A percentile compares a stretch with the other conserved stretches of the same genome.
These are phyloP conservation scores for Irpex sp. DNA, from an alignment of 1,284 basidiomycete species.

Conservation along the genomic window DNA sequence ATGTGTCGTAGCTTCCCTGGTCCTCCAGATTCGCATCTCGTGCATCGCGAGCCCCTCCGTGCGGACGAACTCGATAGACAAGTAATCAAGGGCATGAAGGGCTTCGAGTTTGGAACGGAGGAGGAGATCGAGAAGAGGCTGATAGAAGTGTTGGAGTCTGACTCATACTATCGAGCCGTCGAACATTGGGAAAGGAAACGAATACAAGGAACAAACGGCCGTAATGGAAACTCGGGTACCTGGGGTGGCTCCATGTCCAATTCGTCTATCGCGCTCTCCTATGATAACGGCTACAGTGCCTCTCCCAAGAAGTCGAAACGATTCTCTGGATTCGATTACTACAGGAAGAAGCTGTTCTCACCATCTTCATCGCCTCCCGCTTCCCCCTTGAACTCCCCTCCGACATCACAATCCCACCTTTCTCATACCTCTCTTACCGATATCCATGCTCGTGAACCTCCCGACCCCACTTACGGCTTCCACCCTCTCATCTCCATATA, in stretches of 20 bases:
- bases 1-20: slow-evolving; percentile 91
- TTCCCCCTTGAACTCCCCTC: slow-evolving; percentile 58
- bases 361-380: slow-evolving; percentile 67
- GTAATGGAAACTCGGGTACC: slow-evolving; percentile 40
- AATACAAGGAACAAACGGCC: slow-evolving; percentile 45
- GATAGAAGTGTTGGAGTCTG: slow-evolving; percentile 80
- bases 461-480: slow-evolving; percentile 92
- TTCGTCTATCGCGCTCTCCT: slow-evolving; percentile 74
- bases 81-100: slow-evolving; percentile 93
- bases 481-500: slow-evolving; percentile 97
- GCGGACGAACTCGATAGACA: slow-evolving; percentile 88
- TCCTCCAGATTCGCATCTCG: slow-evolving; percentile 87
- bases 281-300: slow-evolving; percentile 55
- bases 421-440: slow-evolving; percentile 55
- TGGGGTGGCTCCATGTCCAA: slow-evolving; percentile 70
- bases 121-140: slow-evolving; percentile 88
- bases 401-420: slow-evolving; percentile 61
- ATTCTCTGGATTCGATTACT: slow-evolving; percentile 97
- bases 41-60: slow-evolving; percentile 90
- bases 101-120: slow-evolving; percentile 95
- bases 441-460: slow-evolving; percentile 52
- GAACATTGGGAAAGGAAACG: slow-evolving; percentile 84
- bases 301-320: slow-evolving; percentile 62
- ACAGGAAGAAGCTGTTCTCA: slow-evolving; percentile 90
- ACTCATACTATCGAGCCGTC: slow-evolving; percentile 82